Percentiles rank a stretch among this genome's conserved stretches.
Conservation (phyloP, 2,329 filamentous ascomycete genomes). For the Alternaria sp. region DNA sequence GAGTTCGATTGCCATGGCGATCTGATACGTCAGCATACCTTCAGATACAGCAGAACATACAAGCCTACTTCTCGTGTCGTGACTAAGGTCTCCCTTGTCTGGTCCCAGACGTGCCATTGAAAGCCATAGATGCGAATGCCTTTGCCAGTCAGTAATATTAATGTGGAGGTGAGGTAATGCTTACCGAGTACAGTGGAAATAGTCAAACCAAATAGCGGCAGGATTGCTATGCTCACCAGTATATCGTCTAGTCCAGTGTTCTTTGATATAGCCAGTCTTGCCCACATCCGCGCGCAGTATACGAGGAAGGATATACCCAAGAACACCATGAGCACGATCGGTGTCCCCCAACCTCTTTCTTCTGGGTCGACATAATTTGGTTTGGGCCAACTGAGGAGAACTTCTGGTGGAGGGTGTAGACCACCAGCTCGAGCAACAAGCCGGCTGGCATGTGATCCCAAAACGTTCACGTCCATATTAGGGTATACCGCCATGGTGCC, state of each 20-base stretch:
- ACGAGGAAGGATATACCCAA: slow-evolving; percentile 53
- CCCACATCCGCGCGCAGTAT: slow-evolving; percentile 58
- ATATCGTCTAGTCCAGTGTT: slow-evolving; percentile 60
- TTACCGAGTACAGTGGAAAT: slow-evolving; percentile 40
- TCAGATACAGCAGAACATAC: neutral
- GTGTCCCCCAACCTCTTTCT: slow-evolving; percentile 55
- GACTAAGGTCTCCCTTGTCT: slow-evolving; percentile 33
- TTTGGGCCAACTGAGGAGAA: slow-evolving; percentile 56
- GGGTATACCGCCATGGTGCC: neutral
- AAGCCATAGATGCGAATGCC: slow-evolving; percentile 42
- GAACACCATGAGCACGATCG: slow-evolving; percentile 55
- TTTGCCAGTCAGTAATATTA: slow-evolving; percentile 25
- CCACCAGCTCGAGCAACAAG: slow-evolving; percentile 41
- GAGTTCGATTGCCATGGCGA: slow-evolving; percentile 28
- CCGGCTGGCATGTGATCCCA: slow-evolving; percentile 9
- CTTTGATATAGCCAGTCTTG: slow-evolving; percentile 55
- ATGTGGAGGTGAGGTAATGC: neutral
- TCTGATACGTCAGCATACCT: slow-evolving; percentile 28
- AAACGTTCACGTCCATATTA: slow-evolving; percentile 14
- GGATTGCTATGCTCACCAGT: slow-evolving; percentile 56
- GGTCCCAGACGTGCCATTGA: slow-evolving; percentile 47
- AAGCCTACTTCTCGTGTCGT: slow-evolving; percentile 35
- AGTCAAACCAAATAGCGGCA: slow-evolving; percentile 48
- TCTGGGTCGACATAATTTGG: slow-evolving; percentile 60
- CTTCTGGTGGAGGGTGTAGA: slow-evolving; percentile 51